A percentile compares a stretch with the other conserved stretches of the same genome.
phyloP scores from a whole-genome alignment of 495 filamentous ascomycete species.

The Tuber indicum region DNA sequence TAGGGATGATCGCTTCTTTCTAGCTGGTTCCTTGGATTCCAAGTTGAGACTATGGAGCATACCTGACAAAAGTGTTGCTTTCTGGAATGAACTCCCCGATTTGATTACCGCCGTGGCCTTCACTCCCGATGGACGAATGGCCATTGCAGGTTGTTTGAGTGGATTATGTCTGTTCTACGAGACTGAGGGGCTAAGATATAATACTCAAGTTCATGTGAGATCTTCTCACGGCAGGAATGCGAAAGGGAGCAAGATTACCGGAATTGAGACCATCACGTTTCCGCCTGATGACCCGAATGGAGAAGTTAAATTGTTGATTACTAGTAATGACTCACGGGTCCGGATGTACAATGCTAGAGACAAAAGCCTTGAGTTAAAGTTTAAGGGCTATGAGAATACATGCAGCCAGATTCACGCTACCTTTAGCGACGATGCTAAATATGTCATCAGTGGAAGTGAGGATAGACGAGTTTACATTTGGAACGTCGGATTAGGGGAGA shows the following conservation, averaged over 20 bases:
- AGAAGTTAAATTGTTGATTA: slow-evolving; percentile 79
- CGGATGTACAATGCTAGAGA: slow-evolving; percentile 81
- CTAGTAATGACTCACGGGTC: slow-evolving; percentile 93
- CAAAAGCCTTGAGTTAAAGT: slow-evolving; percentile 78
- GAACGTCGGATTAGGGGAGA: slow-evolving; percentile 55
- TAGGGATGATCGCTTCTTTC: slow-evolving; percentile 89
- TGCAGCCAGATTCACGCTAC: slow-evolving; percentile 83
- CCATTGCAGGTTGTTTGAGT: slow-evolving; percentile 81
- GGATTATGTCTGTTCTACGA: slow-evolving; percentile 90
- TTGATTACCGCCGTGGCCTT: slow-evolving; percentile 92
- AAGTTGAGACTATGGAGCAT: slow-evolving; percentile 94
- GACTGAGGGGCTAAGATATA: slow-evolving; percentile 80
- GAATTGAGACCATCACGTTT: slow-evolving; percentile 69
- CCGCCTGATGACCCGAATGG: slow-evolving; percentile 58
- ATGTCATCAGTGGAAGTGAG: slow-evolving; percentile 91
- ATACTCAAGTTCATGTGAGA: slow-evolving; percentile 79
- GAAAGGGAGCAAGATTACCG: slow-evolving; percentile 95
- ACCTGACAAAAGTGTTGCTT: slow-evolving; percentile 90
- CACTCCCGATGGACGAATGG: slow-evolving; percentile 80
- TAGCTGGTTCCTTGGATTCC: slow-evolving; percentile 89
- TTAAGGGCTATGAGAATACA: slow-evolving; percentile 88
- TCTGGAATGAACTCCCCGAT: slow-evolving; percentile 72
- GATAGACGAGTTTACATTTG: slow-evolving; percentile 86
- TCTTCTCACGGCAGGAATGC: slow-evolving; percentile 87
- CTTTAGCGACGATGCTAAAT: slow-evolving; percentile 79